These are phyloP conservation scores for Scenedesmus sp. DNA, from an alignment of 163 green algal genomes.

Conservation along the genomic window DNA sequence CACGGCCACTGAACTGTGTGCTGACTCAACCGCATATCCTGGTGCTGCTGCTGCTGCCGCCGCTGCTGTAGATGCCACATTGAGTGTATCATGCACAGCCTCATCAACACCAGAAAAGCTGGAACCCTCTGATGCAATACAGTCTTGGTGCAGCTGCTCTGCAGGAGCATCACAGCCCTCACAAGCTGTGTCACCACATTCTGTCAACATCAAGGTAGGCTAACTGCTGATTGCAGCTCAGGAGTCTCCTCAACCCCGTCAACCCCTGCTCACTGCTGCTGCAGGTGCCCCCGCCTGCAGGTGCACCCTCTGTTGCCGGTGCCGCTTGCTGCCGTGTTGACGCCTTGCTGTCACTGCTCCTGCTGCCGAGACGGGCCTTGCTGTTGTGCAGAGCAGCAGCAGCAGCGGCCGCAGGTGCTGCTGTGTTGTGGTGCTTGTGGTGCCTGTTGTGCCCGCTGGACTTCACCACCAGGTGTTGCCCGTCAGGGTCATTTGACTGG, in stretches of 20 bases:
- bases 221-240: background rate
- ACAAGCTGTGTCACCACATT: background rate
- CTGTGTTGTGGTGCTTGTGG: background rate
- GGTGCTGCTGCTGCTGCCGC: slow-evolving; percentile 6
- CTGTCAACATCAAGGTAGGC: too few species aligned
- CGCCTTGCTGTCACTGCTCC: background rate
- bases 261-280: background rate
- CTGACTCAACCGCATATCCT: too few species aligned
- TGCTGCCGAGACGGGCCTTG: background rate
- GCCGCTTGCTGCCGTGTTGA: background rate
- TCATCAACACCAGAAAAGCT: background rate
- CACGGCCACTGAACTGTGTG: background rate
- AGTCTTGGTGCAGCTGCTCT: background rate
- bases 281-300: background rate
- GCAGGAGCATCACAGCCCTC: background rate
- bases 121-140: too few species aligned
- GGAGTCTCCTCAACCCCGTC: background rate
- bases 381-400: background rate
- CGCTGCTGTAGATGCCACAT: background rate
- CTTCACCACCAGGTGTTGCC: slow-evolving; percentile 31
- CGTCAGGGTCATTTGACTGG: slow-evolving; percentile 21
- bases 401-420: background rate
- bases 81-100: background rate
- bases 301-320: background rate
- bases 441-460: background rate